Conservation (phyloP, 2,329 filamentous ascomycete species). For the Nemania sp. region DNA sequence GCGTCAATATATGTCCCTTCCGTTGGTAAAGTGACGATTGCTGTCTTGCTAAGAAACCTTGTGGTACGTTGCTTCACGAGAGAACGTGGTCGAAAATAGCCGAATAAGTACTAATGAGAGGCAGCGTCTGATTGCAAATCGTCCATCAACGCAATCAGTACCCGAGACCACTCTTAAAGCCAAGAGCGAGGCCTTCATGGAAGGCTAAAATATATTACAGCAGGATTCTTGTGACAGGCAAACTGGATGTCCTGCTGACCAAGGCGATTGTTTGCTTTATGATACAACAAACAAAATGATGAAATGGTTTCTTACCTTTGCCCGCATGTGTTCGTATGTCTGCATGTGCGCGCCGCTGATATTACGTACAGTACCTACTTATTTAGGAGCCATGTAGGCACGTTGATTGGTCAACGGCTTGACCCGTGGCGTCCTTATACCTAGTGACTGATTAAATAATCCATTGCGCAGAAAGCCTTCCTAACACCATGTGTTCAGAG, state of each 20-base stretch:
- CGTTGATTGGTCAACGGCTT: constrained; percentile 13
- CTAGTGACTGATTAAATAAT: too few species aligned
- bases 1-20: constrained; percentile 96
- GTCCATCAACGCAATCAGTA: constrained; percentile 42
- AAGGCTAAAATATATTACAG: constrained; percentile 30
- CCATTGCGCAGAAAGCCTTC: too few species aligned
- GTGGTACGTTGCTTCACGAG: constrained; percentile 62
- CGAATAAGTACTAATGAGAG: constrained; percentile 31
- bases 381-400: constrained; percentile 3
- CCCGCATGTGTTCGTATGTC: too few species aligned
- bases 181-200: constrained; percentile 39
- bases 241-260: background rate
- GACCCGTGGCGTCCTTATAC: too few species aligned
- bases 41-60: constrained; percentile 84
- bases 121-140: constrained; percentile 57
- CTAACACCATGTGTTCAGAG: too few species aligned
- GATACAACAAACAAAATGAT: constrained; percentile 16
- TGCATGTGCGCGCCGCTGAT: background rate
- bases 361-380: constrained; percentile 14
- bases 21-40: constrained; percentile 96
- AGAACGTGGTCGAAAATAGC: background rate
- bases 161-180: constrained; percentile 38
- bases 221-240: background rate
- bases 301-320: background rate
- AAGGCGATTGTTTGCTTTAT: background rate